Base-by-base conservation (phyloP, 2,329 filamentous ascomycete genomes). In the Monilinia vaccinii-corymbosi region DNA sequence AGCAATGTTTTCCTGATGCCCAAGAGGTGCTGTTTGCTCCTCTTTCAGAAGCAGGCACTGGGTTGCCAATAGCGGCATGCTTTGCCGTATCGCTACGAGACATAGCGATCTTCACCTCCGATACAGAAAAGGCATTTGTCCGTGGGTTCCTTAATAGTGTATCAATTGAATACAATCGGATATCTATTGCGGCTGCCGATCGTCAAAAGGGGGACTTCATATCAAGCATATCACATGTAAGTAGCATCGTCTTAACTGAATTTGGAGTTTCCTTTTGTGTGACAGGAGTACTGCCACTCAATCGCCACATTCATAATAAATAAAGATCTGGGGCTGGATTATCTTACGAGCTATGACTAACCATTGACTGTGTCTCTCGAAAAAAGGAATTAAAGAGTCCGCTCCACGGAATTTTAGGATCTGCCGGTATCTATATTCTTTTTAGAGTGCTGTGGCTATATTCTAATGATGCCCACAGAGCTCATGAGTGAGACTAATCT, bases 331-430 rank as follows among this genome's bases (percentile, higher is more conserved):
- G 11, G 6, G 18, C 10, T 21, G 11, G 21, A 6, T 44, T 13
- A 10, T 23, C 4, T 44, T 32, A 11, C 16, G 3, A 44, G 40
- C 14, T 18, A 11, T 11, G 32, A 42, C 38, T 55, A n/a, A 55
- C 16, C 21, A 32, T 44, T 21, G 11, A n/a, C 13, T n/a, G 8
- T 13, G n/a, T 44, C n/a, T 13, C n/a, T 16, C 14, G 16, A 21
- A 8, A 36, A 36, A 28, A 62, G 60, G 82, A 85, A 67, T 70
- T 85, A 11, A 75, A 82, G 10, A 82, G 79, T 1, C 82, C 82
- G 0, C 71, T 85, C 0, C 82, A 85, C 48, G 82, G 82, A 2
- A 78, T 85, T 32, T 70, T 85, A 0, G 76, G 79, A 0, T 80
- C 73, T 47, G 73, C 74, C 2, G 79, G 81, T 60, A 60, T 44